Percentiles rank a stretch among this genome's conserved stretches.
phyloP scores from a whole-genome alignment of 2,329 filamentous ascomycete genomes.

The Scedosporium boydii region DNA sequence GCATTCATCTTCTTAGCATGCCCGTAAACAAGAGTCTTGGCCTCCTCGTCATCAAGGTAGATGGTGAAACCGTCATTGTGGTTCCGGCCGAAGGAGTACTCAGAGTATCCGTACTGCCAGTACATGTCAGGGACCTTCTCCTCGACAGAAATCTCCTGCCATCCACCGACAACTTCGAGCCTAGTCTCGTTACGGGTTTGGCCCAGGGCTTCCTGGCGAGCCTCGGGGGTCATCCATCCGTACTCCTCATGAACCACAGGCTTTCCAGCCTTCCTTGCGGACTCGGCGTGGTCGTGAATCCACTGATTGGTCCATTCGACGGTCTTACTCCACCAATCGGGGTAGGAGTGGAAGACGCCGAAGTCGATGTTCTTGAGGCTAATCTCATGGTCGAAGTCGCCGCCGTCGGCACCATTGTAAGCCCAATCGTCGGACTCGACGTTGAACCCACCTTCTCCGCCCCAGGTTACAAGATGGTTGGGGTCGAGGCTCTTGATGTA shows the following conservation, averaged over 20 bases:
- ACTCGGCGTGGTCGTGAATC: conserved; percentile 42
- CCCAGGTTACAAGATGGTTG: conserved; percentile 44
- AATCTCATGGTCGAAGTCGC: conserved; percentile 42
- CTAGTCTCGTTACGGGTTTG: conserved; percentile 32
- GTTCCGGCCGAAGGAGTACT: conserved; percentile 43
- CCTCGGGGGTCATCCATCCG: conserved; percentile 41
- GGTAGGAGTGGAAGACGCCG: conserved; percentile 45
- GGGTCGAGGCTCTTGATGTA: conserved; percentile 43
- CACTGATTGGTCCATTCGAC: conserved; percentile 42
- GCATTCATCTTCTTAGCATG: conserved; percentile 31
- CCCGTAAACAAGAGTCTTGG: conserved; percentile 30
- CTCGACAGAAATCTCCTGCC: conserved; percentile 38
- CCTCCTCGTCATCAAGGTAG: conserved; percentile 40
- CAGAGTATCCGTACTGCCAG: conserved; percentile 45
- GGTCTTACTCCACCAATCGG: conserved; percentile 45
- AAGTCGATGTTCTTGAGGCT: conserved; percentile 40
- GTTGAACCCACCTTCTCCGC: conserved; percentile 51
- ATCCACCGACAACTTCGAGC: conserved; percentile 32
- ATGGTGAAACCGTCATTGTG: conserved; percentile 49
- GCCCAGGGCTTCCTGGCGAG: conserved; percentile 34
- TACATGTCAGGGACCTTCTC: conserved; percentile 43
- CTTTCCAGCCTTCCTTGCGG: conserved; percentile 32
- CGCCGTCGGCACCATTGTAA: conserved; percentile 38
- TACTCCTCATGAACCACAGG: conserved; percentile 48
- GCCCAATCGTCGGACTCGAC: conserved; percentile 29